Conservation (phyloP, 306 rosid species). For the Cicer bijugum region DNA sequence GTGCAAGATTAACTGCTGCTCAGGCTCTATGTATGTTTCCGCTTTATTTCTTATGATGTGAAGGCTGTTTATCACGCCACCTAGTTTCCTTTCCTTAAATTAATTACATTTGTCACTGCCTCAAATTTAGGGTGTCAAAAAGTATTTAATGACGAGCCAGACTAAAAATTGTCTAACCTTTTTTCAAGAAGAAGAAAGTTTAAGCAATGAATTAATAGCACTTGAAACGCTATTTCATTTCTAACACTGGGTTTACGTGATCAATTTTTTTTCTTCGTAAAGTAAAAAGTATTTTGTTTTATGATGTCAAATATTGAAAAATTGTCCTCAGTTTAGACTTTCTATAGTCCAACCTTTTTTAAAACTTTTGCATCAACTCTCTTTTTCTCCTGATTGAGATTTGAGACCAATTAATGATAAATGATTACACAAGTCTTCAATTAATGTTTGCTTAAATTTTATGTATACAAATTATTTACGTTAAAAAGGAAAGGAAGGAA, state of each 20-base stretch:
- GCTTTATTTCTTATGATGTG: conserved; percentile 34
- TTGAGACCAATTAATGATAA: conserved; percentile 4
- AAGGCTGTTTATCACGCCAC: conserved; percentile 40
- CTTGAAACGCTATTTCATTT: conserved; percentile 38
- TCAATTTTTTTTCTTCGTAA: background rate
- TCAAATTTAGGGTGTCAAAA: conserved; percentile 37
- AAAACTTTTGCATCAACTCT: background rate
- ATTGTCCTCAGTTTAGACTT: conserved; percentile 18
- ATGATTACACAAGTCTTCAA: background rate
- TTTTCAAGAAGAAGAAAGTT: conserved; percentile 10
- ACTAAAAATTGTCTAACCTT: background rate
- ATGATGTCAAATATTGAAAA: conserved; percentile 2
- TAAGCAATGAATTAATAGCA: conserved; percentile 30
- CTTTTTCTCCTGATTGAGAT: background rate
- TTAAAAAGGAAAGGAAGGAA: background rate
- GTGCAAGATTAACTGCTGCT: conserved; percentile 97
- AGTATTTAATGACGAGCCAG: background rate
- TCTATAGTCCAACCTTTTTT: background rate
- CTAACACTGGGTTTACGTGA: background rate
- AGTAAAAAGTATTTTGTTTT: background rate
- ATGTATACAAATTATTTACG: conserved; percentile 17
- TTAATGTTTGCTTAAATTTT: conserved; percentile 15
- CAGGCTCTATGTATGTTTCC: conserved; percentile 91
- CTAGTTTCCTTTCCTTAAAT: conserved; percentile 30
- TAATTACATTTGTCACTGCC: conserved; percentile 13